Conservation (phyloP, 371 early-diverging fungal species). For the Syncephalastrum racemosum region DNA sequence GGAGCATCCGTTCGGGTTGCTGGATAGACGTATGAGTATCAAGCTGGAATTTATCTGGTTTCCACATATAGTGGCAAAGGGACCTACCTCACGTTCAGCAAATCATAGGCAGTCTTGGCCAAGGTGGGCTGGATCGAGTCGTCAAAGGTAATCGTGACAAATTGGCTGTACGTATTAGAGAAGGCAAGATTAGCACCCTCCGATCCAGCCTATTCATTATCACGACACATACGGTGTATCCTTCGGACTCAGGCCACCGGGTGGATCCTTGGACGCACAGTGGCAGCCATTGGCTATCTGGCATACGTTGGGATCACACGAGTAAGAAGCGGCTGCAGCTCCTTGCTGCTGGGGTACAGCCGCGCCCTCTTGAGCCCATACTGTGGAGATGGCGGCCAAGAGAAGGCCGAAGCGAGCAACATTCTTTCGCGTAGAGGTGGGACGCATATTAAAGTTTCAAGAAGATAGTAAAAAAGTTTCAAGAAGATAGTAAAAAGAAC, state of each 20-base stretch:
- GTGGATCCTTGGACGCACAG: slow-evolving; percentile 64
- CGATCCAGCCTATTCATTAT: neutral
- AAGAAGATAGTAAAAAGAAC: slow-evolving; percentile 6
- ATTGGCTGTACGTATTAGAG: slow-evolving; percentile 24
- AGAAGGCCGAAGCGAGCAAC: neutral
- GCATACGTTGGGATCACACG: slow-evolving; percentile 64
- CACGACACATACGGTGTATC: slow-evolving; percentile 54
- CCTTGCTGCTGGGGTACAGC: slow-evolving; percentile 15
- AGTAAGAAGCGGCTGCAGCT: slow-evolving; percentile 21
- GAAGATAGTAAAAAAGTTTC: slow-evolving; percentile 9
- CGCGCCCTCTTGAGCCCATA: slow-evolving; percentile 41
- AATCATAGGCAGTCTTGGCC: slow-evolving; percentile 25
- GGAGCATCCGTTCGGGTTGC: slow-evolving; percentile 68
- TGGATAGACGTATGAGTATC: slow-evolving; percentile 14
- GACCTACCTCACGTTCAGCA: slow-evolving; percentile 44
- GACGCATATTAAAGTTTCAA: slow-evolving; percentile 9
- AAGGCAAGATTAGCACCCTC: neutral
- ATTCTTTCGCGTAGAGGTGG: slow-evolving; percentile 6
- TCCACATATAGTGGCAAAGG: neutral
- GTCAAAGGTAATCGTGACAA: slow-evolving; percentile 68
- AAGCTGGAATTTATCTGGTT: neutral
- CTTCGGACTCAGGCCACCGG: slow-evolving; percentile 51
- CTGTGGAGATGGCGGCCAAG: slow-evolving; percentile 10
- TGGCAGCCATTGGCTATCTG: slow-evolving; percentile 57
- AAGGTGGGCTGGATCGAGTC: slow-evolving; percentile 61